Evolutionary conservation across 768 basidiomycete species (phyloP), one percentile per base, ranked within the genome.

Genomic region (Podaxis pistillaris): DNA sequence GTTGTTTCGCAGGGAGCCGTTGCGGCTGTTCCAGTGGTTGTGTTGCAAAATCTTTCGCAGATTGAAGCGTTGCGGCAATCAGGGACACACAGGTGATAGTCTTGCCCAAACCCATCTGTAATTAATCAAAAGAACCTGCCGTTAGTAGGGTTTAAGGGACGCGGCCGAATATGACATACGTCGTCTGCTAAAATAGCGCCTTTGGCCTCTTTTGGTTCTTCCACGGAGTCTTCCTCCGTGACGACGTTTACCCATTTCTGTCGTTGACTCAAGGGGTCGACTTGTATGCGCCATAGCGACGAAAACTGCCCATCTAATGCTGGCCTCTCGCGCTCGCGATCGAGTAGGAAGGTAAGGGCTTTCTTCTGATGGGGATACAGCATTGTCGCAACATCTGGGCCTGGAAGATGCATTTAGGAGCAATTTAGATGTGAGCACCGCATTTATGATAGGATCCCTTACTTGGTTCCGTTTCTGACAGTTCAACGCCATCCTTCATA

Each of bases 311-410:
- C 91, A 74, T 85, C 81, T 49, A 75, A 68, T 40, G 80, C 79
- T 37, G 75, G 72, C 64, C 76, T 81, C 74, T 93, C 91, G 64
- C 86, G 82, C 73, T 91, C 88, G 71, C 97, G 85, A 70, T 97
- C 93, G 19, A 98, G 81, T 55, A 99, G 79, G 75, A 99, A 99
- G 1, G 96, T 94, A 19, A 99, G 81, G 24, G 96, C 97, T 74
- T 96, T 96, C 77, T 95, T 96, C 77, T 99, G 97, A 80, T 99
- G 97, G 19, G 96, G 94, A 76, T 98, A 99, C 7, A 99, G 79
- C 52, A 77, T 82, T 22, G 97, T 97, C 40, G 89, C 90, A 58
- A 99, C 86, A 68, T 90, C 87, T 58, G 80, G 69, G 55, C 77
- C 90, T 91, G 37, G 41, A 46, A 58, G 60, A 64, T 19, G 51